Evolutionary conservation across 116 monocot species (phyloP), one percentile per base, ranked within the genome.

Genomic region (Zostera marina): DNA sequence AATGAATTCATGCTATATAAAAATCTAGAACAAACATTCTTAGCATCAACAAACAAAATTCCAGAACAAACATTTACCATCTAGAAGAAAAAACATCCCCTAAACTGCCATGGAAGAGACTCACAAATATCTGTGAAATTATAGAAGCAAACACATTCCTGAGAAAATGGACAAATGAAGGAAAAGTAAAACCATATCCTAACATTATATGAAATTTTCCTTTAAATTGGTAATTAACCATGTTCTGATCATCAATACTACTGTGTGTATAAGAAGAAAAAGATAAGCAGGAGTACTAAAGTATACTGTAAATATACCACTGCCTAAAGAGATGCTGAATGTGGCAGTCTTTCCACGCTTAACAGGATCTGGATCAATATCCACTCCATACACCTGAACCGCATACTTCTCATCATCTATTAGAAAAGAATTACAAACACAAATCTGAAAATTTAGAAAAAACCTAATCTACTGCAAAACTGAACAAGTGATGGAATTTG

Each of bases 351-450:
- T 67, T 60, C 77, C 77, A 11, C 68, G 22, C 12, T 56, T 52
- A 15, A 77, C 72, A n/a, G 77, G 77, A 54, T 68, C 38, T 2
- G 77, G 77, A 14, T 56, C 12, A 47, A 77, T 72, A 3, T 72
- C 53, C 19, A 77, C 72, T 11, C 61, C 65, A 3, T 32, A 65
- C 19, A 77, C 68, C 56, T 61, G 54, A 5, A 77, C 72, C 7
- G 68, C 26, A 21, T 77, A 77, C 9, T 72, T 55, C 4, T 44
- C 70, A 9, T 52, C 24, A 51, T 22, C 51, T 43, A 58, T n/a
- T 60, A 65, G 72, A 22, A 32, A n/a, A 38, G 8, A 51, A 16
- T 19, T 19, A 17, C n/a, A 49, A 5, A 49, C 19, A 51, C 49
- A 15, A 51, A 16, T 7, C 10, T 21, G 15, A 51, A 51, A 21